Conservation (phyloP, 2,329 filamentous ascomycete genomes). For the Sporothrix phasma region DNA sequence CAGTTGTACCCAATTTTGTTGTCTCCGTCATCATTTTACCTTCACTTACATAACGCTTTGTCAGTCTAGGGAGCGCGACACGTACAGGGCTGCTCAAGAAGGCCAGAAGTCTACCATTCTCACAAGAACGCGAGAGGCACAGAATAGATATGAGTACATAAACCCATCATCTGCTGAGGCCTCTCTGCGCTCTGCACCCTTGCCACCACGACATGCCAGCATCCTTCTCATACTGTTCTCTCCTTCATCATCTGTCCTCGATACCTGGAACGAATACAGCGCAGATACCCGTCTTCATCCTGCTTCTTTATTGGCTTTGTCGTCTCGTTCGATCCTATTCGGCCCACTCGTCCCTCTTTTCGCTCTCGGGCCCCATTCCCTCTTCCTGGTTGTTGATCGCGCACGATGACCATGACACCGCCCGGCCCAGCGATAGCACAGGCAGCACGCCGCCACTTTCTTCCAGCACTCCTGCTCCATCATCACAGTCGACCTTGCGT, state of each 20-base stretch:
- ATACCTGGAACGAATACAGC: neutral
- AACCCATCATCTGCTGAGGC: too few relatives aligned
- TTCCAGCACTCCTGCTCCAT: neutral
- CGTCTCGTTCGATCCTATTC: neutral
- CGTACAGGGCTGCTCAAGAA: neutral
- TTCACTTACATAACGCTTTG: slow-evolving; percentile 3
- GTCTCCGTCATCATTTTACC: neutral
- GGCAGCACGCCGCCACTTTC: neutral
- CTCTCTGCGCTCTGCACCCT: too few relatives aligned
- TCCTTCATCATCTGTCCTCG: neutral
- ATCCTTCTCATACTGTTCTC: neutral
- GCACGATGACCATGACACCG: neutral
- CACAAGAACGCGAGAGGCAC: neutral
- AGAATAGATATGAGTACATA: neutral
- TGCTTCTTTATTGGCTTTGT: neutral
- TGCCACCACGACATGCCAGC: neutral
- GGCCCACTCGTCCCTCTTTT: neutral
- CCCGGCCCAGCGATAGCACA: neutral
- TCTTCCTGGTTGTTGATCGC: too few relatives aligned
- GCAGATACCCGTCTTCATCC: neutral
- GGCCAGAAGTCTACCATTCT: neutral
- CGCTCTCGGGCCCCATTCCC: neutral
- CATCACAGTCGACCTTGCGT: neutral
- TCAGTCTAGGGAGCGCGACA: neutral
- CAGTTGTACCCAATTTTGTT: neutral